phyloP scores from a whole-genome alignment of 768 basidiomycete species.

The Gloeopeniophorella convolvens region DNA sequence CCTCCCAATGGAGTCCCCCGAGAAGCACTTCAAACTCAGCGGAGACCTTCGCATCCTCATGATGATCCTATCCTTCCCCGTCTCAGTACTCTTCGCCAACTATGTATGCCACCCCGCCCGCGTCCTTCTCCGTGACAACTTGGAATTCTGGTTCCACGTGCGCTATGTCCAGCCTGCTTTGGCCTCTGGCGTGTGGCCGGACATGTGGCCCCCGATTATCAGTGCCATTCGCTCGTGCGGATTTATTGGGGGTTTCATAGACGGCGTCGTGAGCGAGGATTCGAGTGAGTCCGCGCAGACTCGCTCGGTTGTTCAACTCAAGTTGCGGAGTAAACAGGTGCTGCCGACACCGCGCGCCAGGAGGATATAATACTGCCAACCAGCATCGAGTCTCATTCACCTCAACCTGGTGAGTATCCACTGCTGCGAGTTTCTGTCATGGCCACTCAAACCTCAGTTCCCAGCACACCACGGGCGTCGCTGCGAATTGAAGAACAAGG shows the following conservation, averaged over 20 bases:
- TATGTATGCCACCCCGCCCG: constrained; percentile 2
- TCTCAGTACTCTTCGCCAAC: constrained; percentile 5
- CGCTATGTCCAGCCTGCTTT: constrained; percentile 10
- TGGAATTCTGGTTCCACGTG: constrained; percentile 13
- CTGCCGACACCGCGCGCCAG: too few relatives aligned
- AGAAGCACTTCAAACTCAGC: background rate
- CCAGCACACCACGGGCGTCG: too few relatives aligned
- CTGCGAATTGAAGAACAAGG: too few relatives aligned
- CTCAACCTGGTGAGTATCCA: too few relatives aligned
- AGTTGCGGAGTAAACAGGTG: background rate
- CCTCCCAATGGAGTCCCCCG: background rate
- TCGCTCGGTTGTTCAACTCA: background rate
- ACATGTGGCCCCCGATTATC: constrained; percentile 5
- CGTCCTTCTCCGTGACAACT: background rate
- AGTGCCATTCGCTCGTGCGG: constrained; percentile 9
- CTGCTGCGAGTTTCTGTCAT: too few relatives aligned
- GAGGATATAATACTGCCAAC: too few relatives aligned
- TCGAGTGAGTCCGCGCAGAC: background rate
- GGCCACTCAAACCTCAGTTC: too few relatives aligned
- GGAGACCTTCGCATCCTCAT: background rate
- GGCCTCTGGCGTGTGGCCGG: constrained; percentile 9
- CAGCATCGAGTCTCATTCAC: too few relatives aligned
- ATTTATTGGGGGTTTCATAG: constrained; percentile 8
- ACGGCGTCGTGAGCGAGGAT: background rate
- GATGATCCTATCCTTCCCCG: constrained; percentile 4